Evolutionary conservation across 2,329 filamentous ascomycete genomes (phyloP).

Genomic region (Calonectria henricotiae): DNA sequence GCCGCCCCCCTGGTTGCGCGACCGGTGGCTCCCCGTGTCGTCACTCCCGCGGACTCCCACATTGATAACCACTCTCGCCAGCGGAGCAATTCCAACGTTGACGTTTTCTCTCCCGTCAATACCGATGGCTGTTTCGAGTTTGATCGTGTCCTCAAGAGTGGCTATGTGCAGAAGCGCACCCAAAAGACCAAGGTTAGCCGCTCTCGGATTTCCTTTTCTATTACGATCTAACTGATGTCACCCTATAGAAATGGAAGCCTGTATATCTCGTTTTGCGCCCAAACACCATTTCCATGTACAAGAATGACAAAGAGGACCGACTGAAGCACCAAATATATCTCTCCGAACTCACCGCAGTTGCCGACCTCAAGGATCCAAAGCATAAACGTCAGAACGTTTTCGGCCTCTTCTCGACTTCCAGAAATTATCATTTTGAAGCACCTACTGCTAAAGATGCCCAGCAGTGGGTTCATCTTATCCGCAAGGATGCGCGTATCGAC

Average conservation of each 20-base stretch:
- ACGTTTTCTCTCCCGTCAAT: constrained; percentile 88
- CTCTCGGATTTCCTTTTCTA: not conserved
- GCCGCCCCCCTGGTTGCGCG: constrained; percentile 50
- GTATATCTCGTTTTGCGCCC: constrained; percentile 92
- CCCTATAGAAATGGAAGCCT: constrained; percentile 86
- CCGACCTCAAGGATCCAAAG: constrained; percentile 90
- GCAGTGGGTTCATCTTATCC: constrained; percentile 89
- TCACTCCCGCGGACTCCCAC: constrained; percentile 40
- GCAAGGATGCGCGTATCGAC: constrained; percentile 85
- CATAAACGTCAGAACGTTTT: constrained; percentile 91
- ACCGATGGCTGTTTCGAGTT: constrained; percentile 97
- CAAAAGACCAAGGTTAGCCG: constrained; percentile 88
- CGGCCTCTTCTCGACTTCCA: constrained; percentile 90
- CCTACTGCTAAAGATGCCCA: constrained; percentile 81
- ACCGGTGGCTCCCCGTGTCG: constrained; percentile 33
- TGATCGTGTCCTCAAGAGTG: constrained; percentile 92
- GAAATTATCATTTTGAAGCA: constrained; percentile 93
- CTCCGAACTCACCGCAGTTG: constrained; percentile 91
- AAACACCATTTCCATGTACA: constrained; percentile 93
- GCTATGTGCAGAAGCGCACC: constrained; percentile 88
- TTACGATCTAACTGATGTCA: constrained; percentile 44
- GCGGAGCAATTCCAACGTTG: constrained; percentile 61
- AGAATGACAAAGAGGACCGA: constrained; percentile 90
- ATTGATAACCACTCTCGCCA: constrained; percentile 45
- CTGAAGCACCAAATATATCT: constrained; percentile 90